Evolutionary conservation across 495 filamentous ascomycete genomes (phyloP), one percentile per base, ranked within the genome.

Genomic region (Chaetomium cochliodes): DNA sequence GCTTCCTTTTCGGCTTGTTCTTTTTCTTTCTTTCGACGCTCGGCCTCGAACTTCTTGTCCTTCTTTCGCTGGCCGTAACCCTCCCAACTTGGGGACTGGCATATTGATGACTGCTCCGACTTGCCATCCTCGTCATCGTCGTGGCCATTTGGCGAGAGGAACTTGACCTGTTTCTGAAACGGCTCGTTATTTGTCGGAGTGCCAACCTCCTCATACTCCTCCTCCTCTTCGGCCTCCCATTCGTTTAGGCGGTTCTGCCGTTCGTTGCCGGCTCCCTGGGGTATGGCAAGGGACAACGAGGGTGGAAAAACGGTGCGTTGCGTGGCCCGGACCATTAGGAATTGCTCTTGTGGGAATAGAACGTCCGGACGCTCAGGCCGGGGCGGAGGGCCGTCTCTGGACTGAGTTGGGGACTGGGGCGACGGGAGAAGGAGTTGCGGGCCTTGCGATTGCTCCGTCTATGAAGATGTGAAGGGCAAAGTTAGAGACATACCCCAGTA

Each of bases 1-100:
- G 68, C 68, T 30, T 78, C 76, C 58, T 70, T 73, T n/a, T 73
- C 77, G 3, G 69, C 74, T 57, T 75, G 73, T 49, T 77, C 74
- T 64, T 77, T 79, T 58, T 79, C 73, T 59, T 76, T 81, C 65
- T 74, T 76, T 51, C 69, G 70, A 58, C 76, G 75, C 57, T 78
- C 74, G n/a, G 69, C 72, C 65, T 80, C 78, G 30, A 74, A 74
- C 66, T 79, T 80, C 71, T 81, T 82, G 46, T 83, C 78, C 58
- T 77, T 81, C 64, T 81, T 81, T 69, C 78, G 80, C 41, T 78
- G 74, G 8, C 75, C 73, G 63, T 81, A 78, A 52, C 78, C 76
- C 56, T 83, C 82, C 82, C 82, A 84, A 56, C 80, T 83, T 16
- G 82, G 82, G 5, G 82, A 85, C 56, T 84, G 82, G 60, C 82